These are phyloP conservation scores for Aspergillus funiculosus DNA, from an alignment of 495 filamentous ascomycete genomes.

Conservation along the genomic window DNA sequence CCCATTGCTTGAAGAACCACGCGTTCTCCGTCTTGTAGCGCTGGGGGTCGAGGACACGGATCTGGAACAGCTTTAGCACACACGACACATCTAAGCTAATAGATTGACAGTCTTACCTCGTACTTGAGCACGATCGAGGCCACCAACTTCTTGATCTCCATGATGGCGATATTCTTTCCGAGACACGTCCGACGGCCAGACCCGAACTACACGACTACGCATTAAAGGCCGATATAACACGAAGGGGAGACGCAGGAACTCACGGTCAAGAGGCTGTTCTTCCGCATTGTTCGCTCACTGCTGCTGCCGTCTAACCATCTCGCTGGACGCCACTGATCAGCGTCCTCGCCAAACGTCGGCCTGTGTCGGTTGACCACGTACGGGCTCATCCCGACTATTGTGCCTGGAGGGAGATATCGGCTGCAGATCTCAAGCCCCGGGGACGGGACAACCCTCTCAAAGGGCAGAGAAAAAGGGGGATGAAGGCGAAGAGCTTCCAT, in stretches of 20 bases:
- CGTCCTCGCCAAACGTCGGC: slow-evolving; percentile 10
- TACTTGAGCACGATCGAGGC: not conserved
- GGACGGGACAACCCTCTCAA: slow-evolving; percentile 36
- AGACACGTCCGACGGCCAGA: not conserved
- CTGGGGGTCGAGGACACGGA: not conserved
- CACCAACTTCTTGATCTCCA: slow-evolving; percentile 4
- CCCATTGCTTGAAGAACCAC: slow-evolving; percentile 5
- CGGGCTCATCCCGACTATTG: slow-evolving; percentile 19
- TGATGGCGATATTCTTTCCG: not conserved
- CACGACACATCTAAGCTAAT: not conserved
- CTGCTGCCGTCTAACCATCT: slow-evolving; percentile 6
- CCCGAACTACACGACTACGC: slow-evolving; percentile 11
- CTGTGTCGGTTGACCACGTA: slow-evolving; percentile 15
- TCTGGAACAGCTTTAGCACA: not conserved
- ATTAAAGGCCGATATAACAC: not conserved
- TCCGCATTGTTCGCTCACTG: not conserved
- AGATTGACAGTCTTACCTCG: not conserved
- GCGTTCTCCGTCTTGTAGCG: not conserved
- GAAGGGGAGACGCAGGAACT: not conserved
- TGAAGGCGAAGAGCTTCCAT: slow-evolving; percentile 55
- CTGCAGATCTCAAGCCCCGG: slow-evolving; percentile 25
- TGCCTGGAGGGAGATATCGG: slow-evolving; percentile 17
- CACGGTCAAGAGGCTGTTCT: slow-evolving; percentile 2
- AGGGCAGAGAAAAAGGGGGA: slow-evolving; percentile 33
- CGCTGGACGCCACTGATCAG: slow-evolving; percentile 6